Percentiles rank a stretch among this genome's conserved stretches.
phyloP scores from a whole-genome alignment of 192 early-diverging fungal genomes.

The Podila horticola region DNA sequence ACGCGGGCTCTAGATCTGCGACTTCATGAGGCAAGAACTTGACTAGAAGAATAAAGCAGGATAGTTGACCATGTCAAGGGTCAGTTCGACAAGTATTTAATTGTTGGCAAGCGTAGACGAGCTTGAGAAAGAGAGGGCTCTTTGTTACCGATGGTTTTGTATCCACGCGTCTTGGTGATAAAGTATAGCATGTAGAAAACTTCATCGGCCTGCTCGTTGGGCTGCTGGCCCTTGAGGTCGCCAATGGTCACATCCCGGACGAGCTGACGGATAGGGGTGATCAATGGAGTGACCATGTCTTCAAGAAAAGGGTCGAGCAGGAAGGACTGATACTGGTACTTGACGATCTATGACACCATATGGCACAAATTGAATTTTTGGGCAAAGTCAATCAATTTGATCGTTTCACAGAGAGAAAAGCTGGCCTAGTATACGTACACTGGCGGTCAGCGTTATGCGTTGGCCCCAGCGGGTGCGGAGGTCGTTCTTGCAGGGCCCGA shows the following conservation, averaged over 20 bases:
- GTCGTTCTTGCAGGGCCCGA: slow-evolving; percentile 24
- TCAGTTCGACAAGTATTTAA: background rate
- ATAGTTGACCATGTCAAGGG: background rate
- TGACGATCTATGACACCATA: slow-evolving; percentile 45
- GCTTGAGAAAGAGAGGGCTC: background rate
- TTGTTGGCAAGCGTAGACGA: too few species aligned
- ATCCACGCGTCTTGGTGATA: slow-evolving; percentile 88
- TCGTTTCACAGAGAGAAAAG: too few species aligned
- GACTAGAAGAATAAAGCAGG: slow-evolving; percentile 53
- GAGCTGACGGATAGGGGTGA: slow-evolving; percentile 60
- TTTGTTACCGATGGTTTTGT: slow-evolving; percentile 81
- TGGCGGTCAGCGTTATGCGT: slow-evolving; percentile 2
- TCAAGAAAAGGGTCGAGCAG: slow-evolving; percentile 83
- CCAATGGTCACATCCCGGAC: slow-evolving; percentile 30
- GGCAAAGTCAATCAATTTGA: background rate
- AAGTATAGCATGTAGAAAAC: slow-evolving; percentile 73
- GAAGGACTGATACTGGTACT: slow-evolving; percentile 82
- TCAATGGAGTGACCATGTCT: slow-evolving; percentile 66
- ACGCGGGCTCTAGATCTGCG: slow-evolving; percentile 87
- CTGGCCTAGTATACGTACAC: slow-evolving; percentile 4
- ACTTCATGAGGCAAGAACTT: slow-evolving; percentile 94
- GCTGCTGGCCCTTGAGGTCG: slow-evolving; percentile 19
- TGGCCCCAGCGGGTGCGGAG: slow-evolving; percentile 14
- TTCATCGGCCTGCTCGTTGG: slow-evolving; percentile 27
- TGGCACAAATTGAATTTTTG: background rate